A percentile compares a stretch with the other conserved stretches of the same genome.
These are phyloP conservation scores for Deuterostichococcus epilithicus DNA, from an alignment of 139 green algal species.

Conservation along the genomic window DNA sequence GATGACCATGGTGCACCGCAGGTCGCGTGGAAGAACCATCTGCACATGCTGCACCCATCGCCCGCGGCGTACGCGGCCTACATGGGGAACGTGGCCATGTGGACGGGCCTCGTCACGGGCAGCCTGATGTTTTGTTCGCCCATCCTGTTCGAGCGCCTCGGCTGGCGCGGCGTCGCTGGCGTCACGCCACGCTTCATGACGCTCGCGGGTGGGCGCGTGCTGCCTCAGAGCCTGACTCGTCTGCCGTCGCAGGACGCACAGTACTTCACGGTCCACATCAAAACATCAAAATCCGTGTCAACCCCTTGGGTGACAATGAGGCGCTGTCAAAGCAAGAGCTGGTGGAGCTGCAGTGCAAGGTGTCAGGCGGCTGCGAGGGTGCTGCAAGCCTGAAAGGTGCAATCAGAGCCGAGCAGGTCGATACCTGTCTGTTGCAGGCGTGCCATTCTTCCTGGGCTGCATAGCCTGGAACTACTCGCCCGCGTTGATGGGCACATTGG, in stretches of 20 bases:
- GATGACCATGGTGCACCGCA: too few species aligned
- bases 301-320: too few species aligned
- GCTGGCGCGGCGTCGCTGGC: conserved; percentile 74
- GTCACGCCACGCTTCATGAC: conserved; percentile 67
- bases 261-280: too few species aligned
- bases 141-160: conserved; percentile 73
- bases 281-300: too few species aligned
- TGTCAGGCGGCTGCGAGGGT: too few species aligned
- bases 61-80: conserved; percentile 76
- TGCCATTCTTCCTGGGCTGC: conserved; percentile 75
- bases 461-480: conserved; percentile 26
- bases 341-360: too few species aligned
- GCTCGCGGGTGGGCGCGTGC: conserved; percentile 9
- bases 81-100: conserved; percentile 84
- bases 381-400: too few species aligned
- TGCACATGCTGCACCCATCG: conserved; percentile 76
- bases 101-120: conserved; percentile 75
- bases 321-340: too few species aligned
- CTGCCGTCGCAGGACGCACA: too few species aligned
- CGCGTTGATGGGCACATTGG: not conserved
- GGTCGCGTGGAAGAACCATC: conserved; percentile 89
- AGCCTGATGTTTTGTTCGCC: conserved; percentile 79
- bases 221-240: not conserved
- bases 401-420: too few species aligned
- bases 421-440: conserved; percentile 12